Base-by-base conservation (phyloP, 1,284 basidiomycete genomes). In the Apiotrichum laibachii region DNA sequence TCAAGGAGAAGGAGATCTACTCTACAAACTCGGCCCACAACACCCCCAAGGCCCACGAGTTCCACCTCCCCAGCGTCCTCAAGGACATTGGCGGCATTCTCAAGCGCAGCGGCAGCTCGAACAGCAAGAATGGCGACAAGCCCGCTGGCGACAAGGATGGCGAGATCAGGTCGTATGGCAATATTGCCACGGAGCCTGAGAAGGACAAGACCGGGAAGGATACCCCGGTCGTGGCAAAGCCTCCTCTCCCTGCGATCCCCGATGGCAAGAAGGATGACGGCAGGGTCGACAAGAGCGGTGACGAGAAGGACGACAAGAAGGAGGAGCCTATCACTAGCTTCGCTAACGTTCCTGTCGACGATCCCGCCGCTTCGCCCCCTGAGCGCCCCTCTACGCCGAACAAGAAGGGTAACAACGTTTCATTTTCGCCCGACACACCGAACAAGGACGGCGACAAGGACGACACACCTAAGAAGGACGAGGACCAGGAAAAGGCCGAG, bases 341-440 rank as follows among this genome's bases (percentile, higher is more conserved):
- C 16, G 40, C n/a, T 18, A 22, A 47, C 33, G 22, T 19, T 15
- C 19, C 40, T 16, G 18, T 8, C 40, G 8, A 12, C 40, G 16
- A 8, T 16, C 13, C 15, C 15, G 18, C 40, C 18, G 8, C 40
- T 16, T 12, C 15, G 16, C 15, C 15, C 9, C 40, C 15, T 10
- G 19, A 21, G 6, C 18, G n/a, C 1, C 43, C n/a, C 18, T 19
- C 18, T 1, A 31, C 43, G 22, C n/a, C 31, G 45, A 48, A 50
- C 26, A 40, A 40, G 31, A 44, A 44, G 39, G 35, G 22, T 33
- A 31, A 57, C 34, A 47, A 34, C 13, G 56, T 57, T 19, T 33
- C 35, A 33, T 53, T 58, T 16, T 26, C 22, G 18, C n/a, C n/a
- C 13, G 47, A 49, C 18, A 12, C 47, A n/a, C 13, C 26, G n/a